These are phyloP conservation scores for Hypoxylon sp. DNA, from an alignment of 2,329 filamentous ascomycete genomes.

Conservation along the genomic window DNA sequence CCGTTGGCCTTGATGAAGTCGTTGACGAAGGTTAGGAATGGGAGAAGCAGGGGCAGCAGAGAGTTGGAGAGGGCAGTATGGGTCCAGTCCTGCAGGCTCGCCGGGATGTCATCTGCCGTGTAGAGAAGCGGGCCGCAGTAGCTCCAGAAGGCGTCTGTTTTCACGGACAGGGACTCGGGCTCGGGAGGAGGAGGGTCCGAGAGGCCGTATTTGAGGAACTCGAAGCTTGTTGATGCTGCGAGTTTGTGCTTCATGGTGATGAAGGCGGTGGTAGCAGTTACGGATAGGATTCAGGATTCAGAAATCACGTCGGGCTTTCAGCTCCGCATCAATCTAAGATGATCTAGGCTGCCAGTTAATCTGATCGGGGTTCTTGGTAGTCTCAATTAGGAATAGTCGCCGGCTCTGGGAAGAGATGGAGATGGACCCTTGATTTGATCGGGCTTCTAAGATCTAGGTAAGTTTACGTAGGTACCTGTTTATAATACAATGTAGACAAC, in stretches of 20 bases:
- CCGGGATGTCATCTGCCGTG: constrained; percentile 51
- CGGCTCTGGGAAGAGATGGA: constrained; percentile 5
- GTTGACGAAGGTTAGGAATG: constrained; percentile 60
- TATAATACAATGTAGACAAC: constrained; percentile 11
- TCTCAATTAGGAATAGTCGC: constrained; percentile 26
- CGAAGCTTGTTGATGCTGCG: constrained; percentile 42
- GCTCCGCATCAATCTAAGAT: not conserved
- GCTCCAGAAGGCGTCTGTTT: constrained; percentile 59
- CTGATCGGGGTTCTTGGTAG: constrained; percentile 7
- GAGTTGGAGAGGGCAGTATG: constrained; percentile 54
- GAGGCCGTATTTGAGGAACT: constrained; percentile 46
- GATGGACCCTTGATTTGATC: not conserved
- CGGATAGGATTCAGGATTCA: constrained; percentile 3
- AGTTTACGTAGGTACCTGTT: not conserved
- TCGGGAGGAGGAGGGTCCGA: not conserved
- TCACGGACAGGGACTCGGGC: constrained; percentile 44
- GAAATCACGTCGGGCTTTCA: not conserved
- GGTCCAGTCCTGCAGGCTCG: constrained; percentile 59
- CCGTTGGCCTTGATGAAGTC: constrained; percentile 55
- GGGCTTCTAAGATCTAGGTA: constrained; percentile 5
- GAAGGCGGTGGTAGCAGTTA: not conserved
- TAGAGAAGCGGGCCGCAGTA: constrained; percentile 61
- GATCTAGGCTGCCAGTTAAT: constrained; percentile 6
- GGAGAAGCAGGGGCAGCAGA: constrained; percentile 56
- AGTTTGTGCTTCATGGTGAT: constrained; percentile 35